Evolutionary conservation across 345 rosid genomes (phyloP).

Genomic region (Kandelia obovata): DNA sequence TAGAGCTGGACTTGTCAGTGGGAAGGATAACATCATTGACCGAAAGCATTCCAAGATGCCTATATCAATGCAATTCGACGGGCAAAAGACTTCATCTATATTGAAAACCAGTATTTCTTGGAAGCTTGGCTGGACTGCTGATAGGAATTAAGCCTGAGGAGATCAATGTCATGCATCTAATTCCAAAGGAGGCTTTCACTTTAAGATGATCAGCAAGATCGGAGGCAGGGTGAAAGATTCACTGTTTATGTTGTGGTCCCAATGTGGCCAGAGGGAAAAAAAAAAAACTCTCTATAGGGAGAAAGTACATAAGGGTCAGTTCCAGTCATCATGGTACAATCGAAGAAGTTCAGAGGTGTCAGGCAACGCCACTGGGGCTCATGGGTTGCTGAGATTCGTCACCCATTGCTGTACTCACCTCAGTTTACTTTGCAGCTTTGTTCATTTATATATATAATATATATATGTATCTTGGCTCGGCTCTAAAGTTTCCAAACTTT

Average conservation of each 20-base stretch:
- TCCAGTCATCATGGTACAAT: conserved; percentile 35
- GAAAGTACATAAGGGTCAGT: not conserved
- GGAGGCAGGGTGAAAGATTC: conserved; percentile 80
- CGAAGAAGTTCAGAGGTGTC: conserved; percentile 89
- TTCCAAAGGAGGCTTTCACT: conserved; percentile 93
- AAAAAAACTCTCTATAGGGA: not conserved
- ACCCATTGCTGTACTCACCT: conserved; percentile 54
- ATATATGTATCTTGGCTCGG: not conserved
- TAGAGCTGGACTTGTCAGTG: conserved; percentile 89
- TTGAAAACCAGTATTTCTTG: conserved; percentile 95
- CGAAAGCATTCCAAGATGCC: conserved; percentile 96
- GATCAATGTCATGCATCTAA: conserved; percentile 73
- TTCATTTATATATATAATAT: not conserved
- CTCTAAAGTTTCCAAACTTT: too few species aligned
- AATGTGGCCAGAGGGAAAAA: conserved; percentile 99
- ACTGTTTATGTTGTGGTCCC: conserved; percentile 85
- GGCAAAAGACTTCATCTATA: conserved; percentile 90
- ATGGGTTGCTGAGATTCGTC: conserved; percentile 88
- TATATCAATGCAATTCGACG: conserved; percentile 89
- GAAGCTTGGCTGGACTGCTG: conserved; percentile 84
- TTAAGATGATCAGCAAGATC: conserved; percentile 91
- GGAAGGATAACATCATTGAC: conserved; percentile 92
- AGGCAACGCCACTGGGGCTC: conserved; percentile 94
- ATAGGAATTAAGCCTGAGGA: conserved; percentile 88
- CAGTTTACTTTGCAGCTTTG: not conserved